These are phyloP conservation scores for Cordyceps fumosorosea DNA, from an alignment of 2,329 filamentous ascomycete genomes.

Conservation along the genomic window DNA sequence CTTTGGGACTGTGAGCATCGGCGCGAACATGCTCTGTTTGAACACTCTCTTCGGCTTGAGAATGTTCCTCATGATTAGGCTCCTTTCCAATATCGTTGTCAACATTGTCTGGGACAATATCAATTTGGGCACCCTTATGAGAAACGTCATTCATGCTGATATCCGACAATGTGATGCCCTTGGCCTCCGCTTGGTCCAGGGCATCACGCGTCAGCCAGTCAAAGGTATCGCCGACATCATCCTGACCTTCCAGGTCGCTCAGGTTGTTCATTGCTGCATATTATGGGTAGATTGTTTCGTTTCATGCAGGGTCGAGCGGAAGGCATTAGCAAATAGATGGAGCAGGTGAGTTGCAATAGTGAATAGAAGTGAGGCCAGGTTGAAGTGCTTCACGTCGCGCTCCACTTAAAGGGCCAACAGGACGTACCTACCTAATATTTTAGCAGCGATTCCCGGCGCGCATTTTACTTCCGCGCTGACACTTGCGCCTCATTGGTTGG, in stretches of 20 bases:
- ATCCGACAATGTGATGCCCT: not conserved
- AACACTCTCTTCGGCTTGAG: not conserved
- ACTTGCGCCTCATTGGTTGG: not conserved
- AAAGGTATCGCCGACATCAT: not conserved
- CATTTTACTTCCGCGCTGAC: not conserved
- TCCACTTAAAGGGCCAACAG: slow-evolving; percentile 1
- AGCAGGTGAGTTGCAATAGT: not conserved
- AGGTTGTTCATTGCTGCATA: slow-evolving; percentile 5
- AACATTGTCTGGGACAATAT: not conserved
- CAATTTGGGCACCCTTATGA: not conserved
- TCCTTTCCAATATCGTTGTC: not conserved
- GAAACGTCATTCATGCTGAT: not conserved
- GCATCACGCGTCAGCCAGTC: not conserved
- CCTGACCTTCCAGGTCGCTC: not conserved
- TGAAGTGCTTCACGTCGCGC: slow-evolving; percentile 2
- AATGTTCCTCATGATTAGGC: not conserved
- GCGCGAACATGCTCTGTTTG: not conserved
- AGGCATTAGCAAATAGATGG: not conserved
- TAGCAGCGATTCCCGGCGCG: not conserved
- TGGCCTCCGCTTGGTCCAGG: not conserved
- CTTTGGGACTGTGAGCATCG: not conserved
- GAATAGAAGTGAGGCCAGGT: not conserved
- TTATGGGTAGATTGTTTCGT: not conserved
- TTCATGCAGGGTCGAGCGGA: not conserved
- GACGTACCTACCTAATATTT: too few species aligned